These are phyloP conservation scores for Avena sativa DNA, from an alignment of 176 grass and related monocot genomes.

Conservation along the genomic window DNA sequence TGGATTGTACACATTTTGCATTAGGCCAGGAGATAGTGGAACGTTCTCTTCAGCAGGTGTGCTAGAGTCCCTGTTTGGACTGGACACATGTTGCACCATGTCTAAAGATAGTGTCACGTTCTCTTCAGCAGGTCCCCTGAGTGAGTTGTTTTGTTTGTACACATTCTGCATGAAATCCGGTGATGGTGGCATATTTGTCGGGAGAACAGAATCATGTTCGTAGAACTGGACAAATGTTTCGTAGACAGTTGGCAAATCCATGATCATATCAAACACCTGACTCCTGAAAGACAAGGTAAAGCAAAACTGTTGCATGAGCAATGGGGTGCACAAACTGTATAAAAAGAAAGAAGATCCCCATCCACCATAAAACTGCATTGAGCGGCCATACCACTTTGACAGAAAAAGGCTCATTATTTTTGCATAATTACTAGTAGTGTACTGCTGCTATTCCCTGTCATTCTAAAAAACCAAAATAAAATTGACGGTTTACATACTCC, in stretches of 20 bases:
- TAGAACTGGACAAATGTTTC: not conserved
- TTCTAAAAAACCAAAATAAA: not conserved
- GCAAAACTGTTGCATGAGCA: not conserved
- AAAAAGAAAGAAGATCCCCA: not conserved
- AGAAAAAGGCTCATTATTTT: not conserved
- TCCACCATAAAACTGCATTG: not conserved
- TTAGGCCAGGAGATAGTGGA: not conserved
- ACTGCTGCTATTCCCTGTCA: not conserved
- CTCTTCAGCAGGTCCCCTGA: not conserved
- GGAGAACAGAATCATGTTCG: not conserved
- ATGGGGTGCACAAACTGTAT: not conserved
- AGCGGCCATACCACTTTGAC: not conserved
- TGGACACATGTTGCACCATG: not conserved
- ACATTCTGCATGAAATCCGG: not conserved
- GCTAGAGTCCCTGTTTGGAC: not conserved
- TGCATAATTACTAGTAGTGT: not conserved
- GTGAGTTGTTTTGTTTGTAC: not conserved
- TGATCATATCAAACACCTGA: not conserved
- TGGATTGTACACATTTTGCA: not conserved
- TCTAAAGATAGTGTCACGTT: not conserved
- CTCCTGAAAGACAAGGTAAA: not conserved
- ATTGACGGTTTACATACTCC: not conserved
- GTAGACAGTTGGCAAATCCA: not conserved
- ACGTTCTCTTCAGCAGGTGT: conserved; percentile 15
- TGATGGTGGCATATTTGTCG: not conserved